A percentile compares a stretch with the other conserved stretches of the same genome.
Evolutionary conservation across 306 rosid species (phyloP).

Genomic region (Hippophae tibetana): DNA sequence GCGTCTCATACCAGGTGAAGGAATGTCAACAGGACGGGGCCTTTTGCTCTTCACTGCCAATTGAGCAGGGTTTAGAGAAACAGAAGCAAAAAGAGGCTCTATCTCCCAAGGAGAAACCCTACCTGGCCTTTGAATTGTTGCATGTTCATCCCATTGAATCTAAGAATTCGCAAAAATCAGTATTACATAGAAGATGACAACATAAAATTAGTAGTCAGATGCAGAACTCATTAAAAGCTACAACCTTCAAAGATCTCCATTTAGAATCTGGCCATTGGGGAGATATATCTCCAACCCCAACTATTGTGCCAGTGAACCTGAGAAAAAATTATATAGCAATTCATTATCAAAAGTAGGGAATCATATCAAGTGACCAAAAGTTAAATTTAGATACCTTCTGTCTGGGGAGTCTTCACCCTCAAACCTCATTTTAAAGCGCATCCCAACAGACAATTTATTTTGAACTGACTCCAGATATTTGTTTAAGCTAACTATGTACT

Average conservation of each 20-base stretch:
- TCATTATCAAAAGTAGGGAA: constrained; percentile 3
- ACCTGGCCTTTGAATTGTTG: constrained; percentile 72
- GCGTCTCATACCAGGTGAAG: constrained; percentile 48
- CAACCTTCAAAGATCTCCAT: constrained; percentile 87
- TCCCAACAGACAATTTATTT: constrained; percentile 50
- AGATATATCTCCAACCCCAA: constrained; percentile 67
- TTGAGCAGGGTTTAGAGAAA: constrained; percentile 41
- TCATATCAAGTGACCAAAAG: constrained; percentile 1
- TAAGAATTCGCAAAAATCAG: constrained; percentile 17
- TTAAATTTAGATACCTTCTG: constrained; percentile 44
- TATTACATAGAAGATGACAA: background rate
- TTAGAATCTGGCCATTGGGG: constrained; percentile 55
- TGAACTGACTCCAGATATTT: constrained; percentile 55
- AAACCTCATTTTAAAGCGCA: constrained; percentile 74
- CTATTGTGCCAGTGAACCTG: constrained; percentile 82
- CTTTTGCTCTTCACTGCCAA: constrained; percentile 47
- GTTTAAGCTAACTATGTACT: constrained; percentile 64
- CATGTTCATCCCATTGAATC: constrained; percentile 90
- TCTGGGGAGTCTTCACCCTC: constrained; percentile 90
- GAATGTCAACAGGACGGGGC: constrained; percentile 46
- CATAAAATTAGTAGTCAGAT: constrained; percentile 1
- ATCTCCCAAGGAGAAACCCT: constrained; percentile 90
- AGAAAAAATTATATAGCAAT: constrained; percentile 16
- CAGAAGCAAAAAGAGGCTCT: constrained; percentile 62
- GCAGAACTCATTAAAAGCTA: constrained; percentile 1